Evolutionary conservation across 768 basidiomycete genomes (phyloP), one percentile per base, ranked within the genome.

Genomic region (Chalciporus sphaerocephalus): DNA sequence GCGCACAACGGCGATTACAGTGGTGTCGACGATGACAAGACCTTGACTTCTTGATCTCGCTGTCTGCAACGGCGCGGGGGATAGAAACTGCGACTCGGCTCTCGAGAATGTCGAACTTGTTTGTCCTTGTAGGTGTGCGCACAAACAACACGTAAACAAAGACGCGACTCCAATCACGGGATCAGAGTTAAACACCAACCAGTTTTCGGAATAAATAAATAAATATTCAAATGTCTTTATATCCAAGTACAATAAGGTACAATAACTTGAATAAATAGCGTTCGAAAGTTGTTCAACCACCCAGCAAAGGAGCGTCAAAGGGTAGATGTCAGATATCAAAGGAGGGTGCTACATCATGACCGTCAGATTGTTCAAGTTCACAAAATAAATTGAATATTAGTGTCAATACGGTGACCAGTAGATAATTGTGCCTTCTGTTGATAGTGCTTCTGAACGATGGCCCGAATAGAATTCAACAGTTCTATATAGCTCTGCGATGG

Each of bases 361-460:
- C n/a, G 16, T 21, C 12, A 48, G 36, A 50, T 50, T 3, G 3
- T 22, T 32, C 24, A 18, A 3, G 24, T 47, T 62, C 37, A 67
- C 20, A 68, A 11, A 24, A 68, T 62, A 44, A 68, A 68, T 34
- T 32, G 68, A 44, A 61, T 42, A 23, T 12, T 44, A 12, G 60
- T 66, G 27, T 68, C 57, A 42, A 87, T 81, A 12, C 68, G 76
- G 55, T 88, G 85, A 7, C 86, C 85, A 50, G 81, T 85, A 6
- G 83, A 83, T 11, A 89, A 59, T 59, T 87, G 87, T 4, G 84
- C 82, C 50, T 76, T 83, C 72, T 89, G 85, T 53, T 74, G 78
- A 59, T 75, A 89, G 47, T 76, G 69, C 17, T 77, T 75, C 40
- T 74, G 67, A 20, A 87, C 60, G 47, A 87, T 78, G 17, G 65